Evolutionary conservation across 2,329 filamentous ascomycete genomes (phyloP).

Genomic region (Intubia oerlemansii): DNA sequence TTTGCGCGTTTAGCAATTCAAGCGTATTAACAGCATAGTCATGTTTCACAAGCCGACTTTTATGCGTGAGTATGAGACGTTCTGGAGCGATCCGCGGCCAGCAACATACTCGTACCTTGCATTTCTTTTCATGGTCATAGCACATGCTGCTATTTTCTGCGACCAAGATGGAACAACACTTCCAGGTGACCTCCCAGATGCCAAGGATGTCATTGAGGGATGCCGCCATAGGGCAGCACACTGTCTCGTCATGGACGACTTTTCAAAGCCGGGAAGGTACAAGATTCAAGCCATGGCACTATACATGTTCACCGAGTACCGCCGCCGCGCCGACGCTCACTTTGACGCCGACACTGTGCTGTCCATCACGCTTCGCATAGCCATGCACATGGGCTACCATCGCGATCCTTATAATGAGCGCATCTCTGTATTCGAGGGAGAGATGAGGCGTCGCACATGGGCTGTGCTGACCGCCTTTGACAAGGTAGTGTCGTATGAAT

Average conservation of each 20-base stretch:
- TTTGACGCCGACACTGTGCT: constrained; percentile 12
- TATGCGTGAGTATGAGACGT: constrained; percentile 10
- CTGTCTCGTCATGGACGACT: constrained; percentile 13
- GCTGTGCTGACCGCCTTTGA: constrained; percentile 23
- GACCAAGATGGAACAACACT: constrained; percentile 8
- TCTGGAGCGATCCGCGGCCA: constrained; percentile 10
- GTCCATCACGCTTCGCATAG: constrained; percentile 10
- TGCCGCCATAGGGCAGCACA: constrained; percentile 11
- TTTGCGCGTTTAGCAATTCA: neutral
- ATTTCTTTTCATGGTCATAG: constrained; percentile 13
- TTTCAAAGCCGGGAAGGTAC: constrained; percentile 11
- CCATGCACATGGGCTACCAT: constrained; percentile 21
- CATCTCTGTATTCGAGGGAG: constrained; percentile 25
- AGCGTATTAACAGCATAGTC: constrained; percentile 7
- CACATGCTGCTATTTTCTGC: constrained; percentile 11
- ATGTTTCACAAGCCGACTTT: constrained; percentile 14
- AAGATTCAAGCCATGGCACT: constrained; percentile 11
- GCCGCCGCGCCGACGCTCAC: constrained; percentile 9
- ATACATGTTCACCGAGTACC: constrained; percentile 12
- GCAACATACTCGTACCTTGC: constrained; percentile 11
- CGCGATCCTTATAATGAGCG: constrained; percentile 20
- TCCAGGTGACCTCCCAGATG: constrained; percentile 7
- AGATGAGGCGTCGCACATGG: constrained; percentile 30
- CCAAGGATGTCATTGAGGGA: constrained; percentile 8
- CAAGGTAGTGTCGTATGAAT: constrained; percentile 26